These are phyloP conservation scores for Aspergillus felis DNA, from an alignment of 2,329 filamentous ascomycete genomes.

Conservation along the genomic window DNA sequence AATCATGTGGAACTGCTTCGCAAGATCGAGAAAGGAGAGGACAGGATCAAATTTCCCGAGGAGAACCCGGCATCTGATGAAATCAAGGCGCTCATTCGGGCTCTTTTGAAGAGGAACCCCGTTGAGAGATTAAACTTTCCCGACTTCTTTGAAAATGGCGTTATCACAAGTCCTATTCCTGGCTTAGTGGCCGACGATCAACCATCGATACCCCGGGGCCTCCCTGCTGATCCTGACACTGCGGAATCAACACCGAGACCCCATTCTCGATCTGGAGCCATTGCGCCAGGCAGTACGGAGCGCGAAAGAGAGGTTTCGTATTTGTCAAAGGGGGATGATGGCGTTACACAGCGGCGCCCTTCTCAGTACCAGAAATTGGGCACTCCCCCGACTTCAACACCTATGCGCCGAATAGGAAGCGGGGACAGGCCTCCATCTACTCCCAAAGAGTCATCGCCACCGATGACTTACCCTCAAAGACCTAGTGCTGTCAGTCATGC, in stretches of 20 bases:
- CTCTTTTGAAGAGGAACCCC: conserved; percentile 78
- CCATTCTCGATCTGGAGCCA: conserved; percentile 15
- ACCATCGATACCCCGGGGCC: conserved; percentile 29
- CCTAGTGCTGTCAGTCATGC: conserved; percentile 32
- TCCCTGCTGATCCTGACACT: conserved; percentile 15
- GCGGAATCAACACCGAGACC: conserved; percentile 10
- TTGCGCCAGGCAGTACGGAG: conserved; percentile 12
- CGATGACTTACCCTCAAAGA: conserved; percentile 26
- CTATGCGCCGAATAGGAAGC: conserved; percentile 33
- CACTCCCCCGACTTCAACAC: conserved; percentile 24
- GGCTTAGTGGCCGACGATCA: conserved; percentile 75
- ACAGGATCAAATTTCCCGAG: conserved; percentile 76
- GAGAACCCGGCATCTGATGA: conserved; percentile 68
- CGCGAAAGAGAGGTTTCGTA: conserved; percentile 22
- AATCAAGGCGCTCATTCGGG: conserved; percentile 76
- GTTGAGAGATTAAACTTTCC: conserved; percentile 82
- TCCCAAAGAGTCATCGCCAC: conserved; percentile 24
- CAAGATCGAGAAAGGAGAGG: conserved; percentile 85
- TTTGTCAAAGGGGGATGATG: conserved; percentile 19
- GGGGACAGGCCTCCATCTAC: conserved; percentile 26
- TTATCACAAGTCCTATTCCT: conserved; percentile 73
- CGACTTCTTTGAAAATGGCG: conserved; percentile 72
- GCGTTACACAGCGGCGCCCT: conserved; percentile 36
- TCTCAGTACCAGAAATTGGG: conserved; percentile 25
- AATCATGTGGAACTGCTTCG: conserved; percentile 93